Base-by-base conservation (phyloP, 129 eudicot genomes). In the Artemisia argyi region DNA sequence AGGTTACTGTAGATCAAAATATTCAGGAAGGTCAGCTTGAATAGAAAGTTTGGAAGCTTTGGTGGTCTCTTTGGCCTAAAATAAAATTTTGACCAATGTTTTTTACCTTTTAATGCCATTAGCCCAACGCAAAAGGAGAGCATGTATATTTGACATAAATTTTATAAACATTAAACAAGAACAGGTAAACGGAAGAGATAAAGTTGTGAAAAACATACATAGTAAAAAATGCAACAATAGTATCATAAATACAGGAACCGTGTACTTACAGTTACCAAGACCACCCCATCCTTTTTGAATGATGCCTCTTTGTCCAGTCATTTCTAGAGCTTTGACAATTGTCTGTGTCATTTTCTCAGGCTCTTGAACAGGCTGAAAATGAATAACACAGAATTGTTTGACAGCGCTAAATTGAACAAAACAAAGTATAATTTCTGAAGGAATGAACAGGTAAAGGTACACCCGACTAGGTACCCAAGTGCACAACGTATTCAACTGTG, bases 321-420 rank as follows among this genome's bases (percentile, higher is more conserved):
- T 79, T 79, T 79, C 83, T 32, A 79, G 79, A 74, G 83, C 99
- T 84, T 88, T 78, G 48, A 95, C 96, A 74, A 95, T 95, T 61
- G 85, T 88, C 72, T 91, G 72, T 15, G 99, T 95, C 96, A 91
- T 95, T 78, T 88, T 88, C 84, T 86, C 80, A 10, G 99, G 97
- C 73, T 91, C 97, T 83, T 91, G 92, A 76, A 95, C 97, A 69
- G 97, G 99, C 99, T 95, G 91, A 70, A 48, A 79, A 66, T 51
- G 30, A 76, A 58, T 19, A 55, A 17, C 64, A 44, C 35, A n/a
- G 62, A 46, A n/a, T 46, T 46, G 54, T 49, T 54, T 42, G 10
- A 20, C 44, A 11, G 47, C 14, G 5, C 63, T 52, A 18, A 1
- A 35, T 50, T 65, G 24, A 16, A 60, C 13, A 60, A 62, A 49